Evolutionary conservation across 148 eudicot species (phyloP), one percentile per base, ranked within the genome.

Genomic region (Gaultheria prostrata): DNA sequence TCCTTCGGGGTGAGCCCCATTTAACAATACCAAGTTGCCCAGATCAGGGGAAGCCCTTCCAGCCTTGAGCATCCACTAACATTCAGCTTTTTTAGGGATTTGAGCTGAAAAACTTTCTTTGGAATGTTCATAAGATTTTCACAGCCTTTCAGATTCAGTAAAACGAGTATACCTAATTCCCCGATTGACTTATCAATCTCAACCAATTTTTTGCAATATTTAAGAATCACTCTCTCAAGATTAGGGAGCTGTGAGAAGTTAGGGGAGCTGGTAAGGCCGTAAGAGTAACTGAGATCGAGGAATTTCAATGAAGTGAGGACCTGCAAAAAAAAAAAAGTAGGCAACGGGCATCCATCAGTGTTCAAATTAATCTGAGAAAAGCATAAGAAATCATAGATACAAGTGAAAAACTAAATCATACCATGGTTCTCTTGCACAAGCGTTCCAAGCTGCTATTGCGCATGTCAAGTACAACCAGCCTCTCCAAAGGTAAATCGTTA

Each of bases 381-480:
- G 14, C 65, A 15, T 18, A 7, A 54, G 43, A 54, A 12, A 39
- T 2, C 3, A 78, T 4, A 32, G n/a, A 78, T 0, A 56, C n/a
- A 20, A 20, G 12, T 24, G 26, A 50, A 53, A 18, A 78, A 8
- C 24, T 51, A 18, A 32, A 53, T 54, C 46, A 39, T 35, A 79
- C 86, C 82, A 70, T 70, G 14, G 78, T 69, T 30, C 69, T 63
- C 35, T 51, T 84, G 82, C 82, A 84, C 17, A 84, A 3, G 7
- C 10, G 26, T 80, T 51, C 32, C 13, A 80, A 46, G 35, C 75
- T 53, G 83, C 85, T 83, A 57, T 57, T 20, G 20, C 30, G 33
- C 76, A 86, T 69, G 24, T 82, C 85, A 75, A 86, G 80, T 24
- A 54, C 74, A 78, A 86, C 88, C 48, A 83, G 43, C 33, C 45